Evolutionary conservation across 208 protist genomes (phyloP).

Genomic region (Trichomonas gallinae): DNA sequence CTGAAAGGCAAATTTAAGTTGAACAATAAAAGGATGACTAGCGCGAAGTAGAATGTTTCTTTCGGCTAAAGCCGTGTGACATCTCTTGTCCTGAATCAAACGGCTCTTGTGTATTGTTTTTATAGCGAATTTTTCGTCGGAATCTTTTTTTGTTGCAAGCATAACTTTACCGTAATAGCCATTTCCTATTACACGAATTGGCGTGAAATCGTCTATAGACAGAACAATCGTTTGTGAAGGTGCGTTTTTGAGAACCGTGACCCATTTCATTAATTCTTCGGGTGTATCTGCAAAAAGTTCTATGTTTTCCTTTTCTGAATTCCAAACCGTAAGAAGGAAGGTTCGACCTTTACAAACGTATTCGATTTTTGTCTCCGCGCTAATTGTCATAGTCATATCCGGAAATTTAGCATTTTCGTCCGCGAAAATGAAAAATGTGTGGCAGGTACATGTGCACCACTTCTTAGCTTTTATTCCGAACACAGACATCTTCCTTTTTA

Average conservation of each 20-base stretch:
- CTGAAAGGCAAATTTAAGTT: constrained; percentile 52
- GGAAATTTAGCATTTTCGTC: not conserved
- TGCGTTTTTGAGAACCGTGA: not conserved
- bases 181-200: not conserved
- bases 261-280: not conserved
- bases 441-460: not conserved
- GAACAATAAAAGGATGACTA: constrained; percentile 50
- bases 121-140: constrained; percentile 47
- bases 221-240: not conserved
- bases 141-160: constrained; percentile 43
- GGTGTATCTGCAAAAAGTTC: not conserved
- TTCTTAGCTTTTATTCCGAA: not conserved
- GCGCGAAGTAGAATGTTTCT: constrained; percentile 43
- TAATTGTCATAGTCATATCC: not conserved
- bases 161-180: constrained; percentile 18
- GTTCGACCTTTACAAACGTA: not conserved
- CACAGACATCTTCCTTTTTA: not conserved
- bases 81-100: not conserved
- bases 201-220: constrained; percentile 17
- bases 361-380: not conserved
- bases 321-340: not conserved
- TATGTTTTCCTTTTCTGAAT: not conserved
- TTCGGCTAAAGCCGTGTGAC: constrained; percentile 36
- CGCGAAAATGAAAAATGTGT: not conserved
- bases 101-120: constrained; percentile 46